These are phyloP conservation scores for Trichosporon inkin DNA, from an alignment of 1,284 basidiomycete genomes.

Conservation along the genomic window DNA sequence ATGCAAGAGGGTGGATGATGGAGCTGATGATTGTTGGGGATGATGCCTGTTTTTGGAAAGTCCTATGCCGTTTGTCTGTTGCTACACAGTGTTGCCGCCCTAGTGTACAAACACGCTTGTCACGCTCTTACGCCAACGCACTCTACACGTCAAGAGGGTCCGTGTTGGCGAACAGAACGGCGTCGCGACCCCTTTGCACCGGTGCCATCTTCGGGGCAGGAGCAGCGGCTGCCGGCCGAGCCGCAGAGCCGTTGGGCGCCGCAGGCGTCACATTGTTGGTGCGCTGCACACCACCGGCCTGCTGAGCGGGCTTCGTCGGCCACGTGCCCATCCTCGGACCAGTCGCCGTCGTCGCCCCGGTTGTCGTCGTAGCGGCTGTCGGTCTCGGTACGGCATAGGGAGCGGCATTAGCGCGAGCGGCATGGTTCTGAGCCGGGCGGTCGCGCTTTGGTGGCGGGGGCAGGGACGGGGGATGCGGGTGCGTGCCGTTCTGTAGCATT, in stretches of 20 bases:
- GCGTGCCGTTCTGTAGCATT: slow-evolving; percentile 76
- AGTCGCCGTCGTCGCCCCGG: slow-evolving; percentile 10
- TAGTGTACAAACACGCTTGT: background rate
- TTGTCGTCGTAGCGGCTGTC: slow-evolving; percentile 2
- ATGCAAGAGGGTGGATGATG: background rate
- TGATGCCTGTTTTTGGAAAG: too few species aligned
- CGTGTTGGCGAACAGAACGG: slow-evolving; percentile 37
- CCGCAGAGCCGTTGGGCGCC: slow-evolving; percentile 27
- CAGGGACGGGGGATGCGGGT: slow-evolving; percentile 51
- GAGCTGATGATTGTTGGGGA: background rate
- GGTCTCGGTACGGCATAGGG: slow-evolving; percentile 29
- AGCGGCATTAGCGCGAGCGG: slow-evolving; percentile 17
- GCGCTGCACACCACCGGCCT: slow-evolving; percentile 2
- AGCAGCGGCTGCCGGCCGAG: slow-evolving; percentile 8
- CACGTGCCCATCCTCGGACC: slow-evolving; percentile 27
- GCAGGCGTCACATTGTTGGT: slow-evolving; percentile 4
- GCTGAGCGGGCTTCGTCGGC: slow-evolving; percentile 14
- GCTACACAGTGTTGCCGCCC: background rate
- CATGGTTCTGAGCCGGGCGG: slow-evolving; percentile 17
- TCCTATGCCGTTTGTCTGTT: slow-evolving; percentile 5
- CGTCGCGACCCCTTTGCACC: slow-evolving; percentile 40
- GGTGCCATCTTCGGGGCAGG: slow-evolving; percentile 20
- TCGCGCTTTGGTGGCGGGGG: slow-evolving; percentile 28
- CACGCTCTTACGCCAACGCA: background rate
- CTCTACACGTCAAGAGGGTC: slow-evolving; percentile 26